Evolutionary conservation across 305 asterid genomes (phyloP), one percentile per base, ranked within the genome.

Genomic region (Ilex paraguariensis): DNA sequence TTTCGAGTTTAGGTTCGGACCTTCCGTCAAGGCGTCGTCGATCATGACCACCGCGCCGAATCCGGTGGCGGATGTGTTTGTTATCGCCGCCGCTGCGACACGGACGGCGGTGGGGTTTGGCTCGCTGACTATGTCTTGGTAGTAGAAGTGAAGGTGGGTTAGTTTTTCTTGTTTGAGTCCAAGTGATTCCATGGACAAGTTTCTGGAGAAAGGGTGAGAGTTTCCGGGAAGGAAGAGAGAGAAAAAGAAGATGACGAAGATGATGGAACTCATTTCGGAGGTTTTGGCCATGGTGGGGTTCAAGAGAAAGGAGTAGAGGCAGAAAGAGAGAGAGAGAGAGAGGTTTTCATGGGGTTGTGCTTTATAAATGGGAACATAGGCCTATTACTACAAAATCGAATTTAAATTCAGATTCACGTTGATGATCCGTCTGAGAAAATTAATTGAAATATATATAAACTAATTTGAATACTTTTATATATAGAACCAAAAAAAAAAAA

Each of bases 121-220:
- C 28, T 32, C 56, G 31, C 56, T 16, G 28, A 52, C 30, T 6
- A 52, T 52, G 56, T 52, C 56, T 5, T 52, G 56, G 56, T 13
- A 52, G 56, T 52, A 52, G 56, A 52, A 52, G 56, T 52, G 56
- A 21, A 52, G 56, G 31, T 52, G 56, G 56, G n/a, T 52, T 5
- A 52, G 56, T 21, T 52, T 52, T 17, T 52, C 56, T 3, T 10
- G 28, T 14, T 52, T n/a, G 56, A 52, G 7, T 5, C 10, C 10
- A 5, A 14, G 31, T 4, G 56, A 14, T 52, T 16, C n/a, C 11
- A 13, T 52, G 30, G 56, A 52, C 9, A 52, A 14, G 56, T 16
- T 52, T 52, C 30, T 14, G 28, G 56, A 52, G 28, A 52, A 52
- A 14, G 32, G 6, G 11, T 52, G 30, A 10, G 56, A 52, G 10